Evolutionary conservation across 2,329 filamentous ascomycete genomes (phyloP).

Genomic region (Fusarium sp.): DNA sequence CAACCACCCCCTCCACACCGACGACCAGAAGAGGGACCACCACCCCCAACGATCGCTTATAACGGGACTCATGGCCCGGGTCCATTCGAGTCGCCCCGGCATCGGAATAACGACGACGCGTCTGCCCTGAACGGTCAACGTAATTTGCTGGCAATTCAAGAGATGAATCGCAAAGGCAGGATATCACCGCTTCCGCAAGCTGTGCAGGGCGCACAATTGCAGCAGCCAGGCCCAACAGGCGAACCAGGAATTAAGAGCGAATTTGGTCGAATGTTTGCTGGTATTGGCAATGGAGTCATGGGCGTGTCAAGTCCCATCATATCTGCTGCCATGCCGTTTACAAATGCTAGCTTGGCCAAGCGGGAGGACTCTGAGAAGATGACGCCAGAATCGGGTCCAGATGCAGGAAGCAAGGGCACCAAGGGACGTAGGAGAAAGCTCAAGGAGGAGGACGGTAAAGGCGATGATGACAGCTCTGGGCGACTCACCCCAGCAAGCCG

Average conservation of each 20-base stretch:
- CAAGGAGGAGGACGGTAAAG: slow-evolving; percentile 79
- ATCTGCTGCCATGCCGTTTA: slow-evolving; percentile 59
- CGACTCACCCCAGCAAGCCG: slow-evolving; percentile 70
- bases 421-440: slow-evolving; percentile 75
- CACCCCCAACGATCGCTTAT: slow-evolving; percentile 65
- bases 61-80: slow-evolving; percentile 56
- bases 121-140: slow-evolving; percentile 67
- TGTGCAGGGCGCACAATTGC: slow-evolving; percentile 89
- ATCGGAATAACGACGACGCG: slow-evolving; percentile 61
- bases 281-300: slow-evolving; percentile 76
- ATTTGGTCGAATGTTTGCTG: slow-evolving; percentile 93
- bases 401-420: slow-evolving; percentile 54
- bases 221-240: slow-evolving; percentile 80
- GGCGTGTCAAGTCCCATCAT: slow-evolving; percentile 65
- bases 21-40: slow-evolving; percentile 62
- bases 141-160: slow-evolving; percentile 82
- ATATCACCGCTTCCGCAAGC: slow-evolving; percentile 92
- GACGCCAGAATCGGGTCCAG: slow-evolving; percentile 60
- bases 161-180: slow-evolving; percentile 83
- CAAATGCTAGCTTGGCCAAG: slow-evolving; percentile 58
- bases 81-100: slow-evolving; percentile 56
- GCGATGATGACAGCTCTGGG: slow-evolving; percentile 75
- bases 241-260: slow-evolving; percentile 95
- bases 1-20: slow-evolving; percentile 54
- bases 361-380: slow-evolving; percentile 65